Evolutionary conservation across 805 yeast species (phyloP), one percentile per base, ranked within the genome.

Genomic region (Zygosaccharomyces rouxii): DNA sequence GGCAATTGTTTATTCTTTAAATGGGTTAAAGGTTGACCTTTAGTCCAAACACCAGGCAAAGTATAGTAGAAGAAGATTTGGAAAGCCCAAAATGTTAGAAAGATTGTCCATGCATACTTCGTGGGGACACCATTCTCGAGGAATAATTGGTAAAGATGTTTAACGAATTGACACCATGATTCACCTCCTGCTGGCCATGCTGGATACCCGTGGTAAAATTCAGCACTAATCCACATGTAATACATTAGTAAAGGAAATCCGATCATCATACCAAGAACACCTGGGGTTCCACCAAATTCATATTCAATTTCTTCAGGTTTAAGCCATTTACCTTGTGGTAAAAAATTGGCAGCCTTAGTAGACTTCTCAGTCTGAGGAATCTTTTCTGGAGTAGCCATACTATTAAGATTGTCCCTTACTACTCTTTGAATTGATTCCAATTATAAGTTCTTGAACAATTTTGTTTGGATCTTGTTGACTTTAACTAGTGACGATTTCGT

Each of bases 241-340:
- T 84, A 88, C 99, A 94, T 94, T 62, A 94, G 74, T 41, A 84
- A 63, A 6, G 99, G 99, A 72, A 94, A 94, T 3, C 96, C 95
- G 39, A 80, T 64, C 83, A 92, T 80, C 98, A 94, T 92, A 5
- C 90, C 92, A 18, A 83, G 49, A 42, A 89, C 96, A 49, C 99
- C 99, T 5, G 75, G 68, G 22, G 95, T 84, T 0, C 98, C 98
- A 44, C 99, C 99, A 63, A 92, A 94, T 58, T 94, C 98, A 72
- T 80, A 88, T 60, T 82, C 92, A 51, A 80, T 76, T 48, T 81
- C 75, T 46, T 79, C 79, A 35, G 70, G 69, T 48, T 72, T 69
- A 51, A 73, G 54, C 56, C 70, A 73, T 52, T 71, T 72, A 28
- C 70, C 70, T 46, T 58, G 70, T 3, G 70, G 69, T 50, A 66